A percentile compares a stretch with the other conserved stretches of the same genome.
These are phyloP conservation scores for Exophiala aquamarina DNA, from an alignment of 2,329 filamentous ascomycete genomes.

Conservation along the genomic window DNA sequence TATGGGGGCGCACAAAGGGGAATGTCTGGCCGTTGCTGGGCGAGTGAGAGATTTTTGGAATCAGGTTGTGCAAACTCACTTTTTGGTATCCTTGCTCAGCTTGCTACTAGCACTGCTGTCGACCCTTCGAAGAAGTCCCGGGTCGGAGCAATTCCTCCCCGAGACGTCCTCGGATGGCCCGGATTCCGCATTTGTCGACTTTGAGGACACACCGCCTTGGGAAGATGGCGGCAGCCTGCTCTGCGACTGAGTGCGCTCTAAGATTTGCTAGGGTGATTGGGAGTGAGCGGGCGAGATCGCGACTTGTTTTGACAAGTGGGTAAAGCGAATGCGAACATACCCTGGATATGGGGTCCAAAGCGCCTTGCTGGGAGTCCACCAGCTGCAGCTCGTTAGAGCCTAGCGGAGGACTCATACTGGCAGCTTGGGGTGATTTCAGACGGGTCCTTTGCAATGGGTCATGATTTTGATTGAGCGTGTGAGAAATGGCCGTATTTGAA, in stretches of 20 bases:
- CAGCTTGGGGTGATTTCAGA: not conserved
- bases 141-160: slow-evolving; percentile 32
- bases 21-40: not conserved
- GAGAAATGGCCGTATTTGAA: slow-evolving; percentile 17
- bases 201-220: slow-evolving; percentile 46
- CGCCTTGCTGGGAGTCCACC: slow-evolving; percentile 10
- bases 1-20: slow-evolving; percentile 1
- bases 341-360: slow-evolving; percentile 23
- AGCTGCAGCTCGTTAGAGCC: slow-evolving; percentile 17
- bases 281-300: slow-evolving; percentile 11
- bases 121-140: slow-evolving; percentile 26
- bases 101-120: slow-evolving; percentile 37
- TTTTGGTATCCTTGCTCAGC: slow-evolving; percentile 61
- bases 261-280: slow-evolving; percentile 56
- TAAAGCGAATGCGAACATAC: slow-evolving; percentile 10
- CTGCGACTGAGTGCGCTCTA: slow-evolving; percentile 67
- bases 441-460: slow-evolving; percentile 3
- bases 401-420: slow-evolving; percentile 18
- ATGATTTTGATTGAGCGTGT: slow-evolving; percentile 6
- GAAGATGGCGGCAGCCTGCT: slow-evolving; percentile 41
- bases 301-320: too few species aligned
- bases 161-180: slow-evolving; percentile 36
- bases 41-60: slow-evolving; percentile 5
- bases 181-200: slow-evolving; percentile 36
- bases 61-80: slow-evolving; percentile 49